Base-by-base conservation (phyloP, 306 rosid species). In the Prosopis cineraria region DNA sequence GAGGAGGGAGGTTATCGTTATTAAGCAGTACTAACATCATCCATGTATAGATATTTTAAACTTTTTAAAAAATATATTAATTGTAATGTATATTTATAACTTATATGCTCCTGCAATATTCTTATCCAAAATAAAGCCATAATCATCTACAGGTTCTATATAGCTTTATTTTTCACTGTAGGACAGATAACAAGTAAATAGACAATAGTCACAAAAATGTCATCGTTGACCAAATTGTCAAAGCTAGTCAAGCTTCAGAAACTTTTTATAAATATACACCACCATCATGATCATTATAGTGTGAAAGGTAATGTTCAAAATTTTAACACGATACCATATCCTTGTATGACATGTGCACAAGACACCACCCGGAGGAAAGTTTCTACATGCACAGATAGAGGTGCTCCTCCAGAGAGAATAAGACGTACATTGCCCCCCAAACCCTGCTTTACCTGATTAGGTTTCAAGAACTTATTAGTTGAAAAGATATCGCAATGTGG, bases 371-470 rank as follows among this genome's bases (percentile, higher is more conserved):
- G 87, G 50, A 95, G 85, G 87, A 83, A 95, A 65, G 79, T 74
- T 84, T 95, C 99, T 39, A 93, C 97, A 59, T 95, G 96, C 33
- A 84, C 12, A 45, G 98, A 83, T 14, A 95, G 91, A 74, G 99
- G 99, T 70, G 99, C 99, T 76, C 94, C 99, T 78, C 97, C 99
- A 74, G 99, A 95, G 66, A 95, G 79, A 85, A 95, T 95, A 70
- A 95, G 85, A 47, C 99, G 91, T 29, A 95, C 96, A 1, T 80
- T 87, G 73, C 99, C 97, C 37, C 99, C 99, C 80, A 95, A 87
- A n/a, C 96, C 97, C 86, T 88, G 85, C 84, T 92, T 95, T 50
- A 95, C 90, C 99, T 95, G 82, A 78, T 80, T 56, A 86, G 19
- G 34, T 76, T 62, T 71, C 64, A 78, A 78, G 73, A 82, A 66